A percentile compares a stretch with the other conserved stretches of the same genome.
Evolutionary conservation across 2,329 filamentous ascomycete genomes (phyloP).

Genomic region (Biscogniauxia marginata): DNA sequence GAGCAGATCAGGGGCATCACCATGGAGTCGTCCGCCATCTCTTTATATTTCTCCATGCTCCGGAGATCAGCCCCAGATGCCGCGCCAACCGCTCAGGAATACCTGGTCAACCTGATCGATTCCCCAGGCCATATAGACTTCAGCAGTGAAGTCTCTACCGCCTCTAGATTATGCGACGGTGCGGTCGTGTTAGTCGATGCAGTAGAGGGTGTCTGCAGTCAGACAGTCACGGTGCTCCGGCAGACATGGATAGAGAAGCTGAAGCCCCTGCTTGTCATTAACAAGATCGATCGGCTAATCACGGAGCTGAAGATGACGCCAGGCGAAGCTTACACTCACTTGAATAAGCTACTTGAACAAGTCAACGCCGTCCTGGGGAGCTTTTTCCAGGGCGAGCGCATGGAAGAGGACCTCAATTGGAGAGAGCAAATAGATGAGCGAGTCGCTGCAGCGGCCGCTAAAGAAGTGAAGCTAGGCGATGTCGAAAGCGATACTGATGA

Average conservation of each 20-base stretch:
- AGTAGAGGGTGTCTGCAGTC: constrained; percentile 96
- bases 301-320: constrained; percentile 95
- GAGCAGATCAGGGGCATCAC: constrained; percentile 96
- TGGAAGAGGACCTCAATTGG: constrained; percentile 98
- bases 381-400: constrained; percentile 96
- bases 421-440: constrained; percentile 87
- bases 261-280: constrained; percentile 91
- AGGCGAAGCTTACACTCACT: constrained; percentile 81
- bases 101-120: constrained; percentile 95
- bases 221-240: constrained; percentile 93
- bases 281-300: constrained; percentile 95
- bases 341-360: constrained; percentile 88
- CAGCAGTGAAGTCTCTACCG: constrained; percentile 95
- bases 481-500: constrained; percentile 56
- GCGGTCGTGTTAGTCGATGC: constrained; percentile 93
- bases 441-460: constrained; percentile 68
- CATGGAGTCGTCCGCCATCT: constrained; percentile 99
- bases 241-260: constrained; percentile 96
- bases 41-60: constrained; percentile 90
- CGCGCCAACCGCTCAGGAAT: constrained; percentile 74
- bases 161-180: constrained; percentile 89
- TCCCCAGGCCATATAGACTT: constrained; percentile 98
- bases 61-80: constrained; percentile 69
- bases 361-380: constrained; percentile 96
- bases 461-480: constrained; percentile 49